These are phyloP conservation scores for Ilex paraguariensis DNA, from an alignment of 305 asterid species.

Conservation along the genomic window DNA sequence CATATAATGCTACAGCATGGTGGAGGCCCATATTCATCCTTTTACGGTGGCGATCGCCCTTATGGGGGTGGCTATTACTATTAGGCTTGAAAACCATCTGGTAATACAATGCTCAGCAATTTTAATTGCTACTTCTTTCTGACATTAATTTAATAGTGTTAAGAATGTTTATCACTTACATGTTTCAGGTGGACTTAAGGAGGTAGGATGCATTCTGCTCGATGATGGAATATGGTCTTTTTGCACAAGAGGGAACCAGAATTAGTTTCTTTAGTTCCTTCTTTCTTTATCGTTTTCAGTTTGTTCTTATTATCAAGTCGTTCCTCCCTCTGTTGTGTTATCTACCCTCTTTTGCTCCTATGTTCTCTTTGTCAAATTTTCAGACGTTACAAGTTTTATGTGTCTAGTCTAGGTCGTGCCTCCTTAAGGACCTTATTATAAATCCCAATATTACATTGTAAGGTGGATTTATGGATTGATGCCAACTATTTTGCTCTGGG, in stretches of 20 bases:
- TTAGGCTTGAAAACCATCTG: constrained; percentile 24
- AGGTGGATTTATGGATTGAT: not conserved
- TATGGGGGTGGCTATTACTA: constrained; percentile 43
- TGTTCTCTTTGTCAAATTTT: not conserved
- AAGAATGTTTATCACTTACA: constrained; percentile 2
- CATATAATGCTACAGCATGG: constrained; percentile 29
- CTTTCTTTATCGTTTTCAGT: not conserved
- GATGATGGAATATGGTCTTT: constrained; percentile 5
- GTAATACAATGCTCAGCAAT: constrained; percentile 17
- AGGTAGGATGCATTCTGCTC: constrained; percentile 10
- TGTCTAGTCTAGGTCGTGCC: not conserved
- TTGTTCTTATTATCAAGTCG: too few relatives aligned
- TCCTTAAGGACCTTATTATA: too few relatives aligned
- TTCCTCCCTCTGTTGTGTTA: not conserved
- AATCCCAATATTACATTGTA: too few relatives aligned
- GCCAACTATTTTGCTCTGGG: not conserved
- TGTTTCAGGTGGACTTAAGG: constrained; percentile 6
- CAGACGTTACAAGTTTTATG: not conserved
- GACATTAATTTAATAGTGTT: constrained; percentile 6
- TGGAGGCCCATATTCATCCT: constrained; percentile 30
- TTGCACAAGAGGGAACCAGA: constrained; percentile 7
- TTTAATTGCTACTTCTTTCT: constrained; percentile 9
- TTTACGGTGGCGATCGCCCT: constrained; percentile 34
- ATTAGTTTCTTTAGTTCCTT: constrained; percentile 7
- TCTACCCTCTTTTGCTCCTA: not conserved